A percentile compares a stretch with the other conserved stretches of the same genome.
phyloP scores from a whole-genome alignment of 2,329 filamentous ascomycete species.

The Pseudonectria buxi region DNA sequence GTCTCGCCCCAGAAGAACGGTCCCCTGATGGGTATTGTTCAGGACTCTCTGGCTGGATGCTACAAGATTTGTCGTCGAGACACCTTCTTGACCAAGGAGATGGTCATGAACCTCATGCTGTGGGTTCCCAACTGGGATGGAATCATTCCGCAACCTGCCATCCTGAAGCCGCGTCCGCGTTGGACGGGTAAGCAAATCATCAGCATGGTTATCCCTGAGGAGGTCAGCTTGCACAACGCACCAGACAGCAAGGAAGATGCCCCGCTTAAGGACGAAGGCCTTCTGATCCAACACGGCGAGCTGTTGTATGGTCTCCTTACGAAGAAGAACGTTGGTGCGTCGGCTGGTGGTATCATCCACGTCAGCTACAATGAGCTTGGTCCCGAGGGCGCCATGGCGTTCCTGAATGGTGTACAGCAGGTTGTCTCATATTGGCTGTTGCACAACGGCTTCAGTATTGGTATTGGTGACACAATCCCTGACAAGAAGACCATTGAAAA shows the following conservation, averaged over 20 bases:
- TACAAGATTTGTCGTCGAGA: constrained; percentile 97
- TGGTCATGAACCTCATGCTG: constrained; percentile 94
- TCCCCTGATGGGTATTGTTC: constrained; percentile 98
- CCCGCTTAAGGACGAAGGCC: constrained; percentile 66
- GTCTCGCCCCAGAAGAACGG: constrained; percentile 96
- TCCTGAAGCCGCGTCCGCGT: constrained; percentile 81
- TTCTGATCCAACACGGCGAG: constrained; percentile 80
- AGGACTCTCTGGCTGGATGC: constrained; percentile 91
- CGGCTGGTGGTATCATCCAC: constrained; percentile 85
- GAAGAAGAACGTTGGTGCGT: constrained; percentile 92
- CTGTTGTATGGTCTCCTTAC: constrained; percentile 84
- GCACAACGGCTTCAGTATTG: constrained; percentile 94
- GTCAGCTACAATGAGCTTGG: constrained; percentile 95
- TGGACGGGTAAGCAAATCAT: constrained; percentile 99
- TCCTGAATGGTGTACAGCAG: constrained; percentile 92
- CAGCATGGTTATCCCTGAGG: constrained; percentile 82
- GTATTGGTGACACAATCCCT: constrained; percentile 96
- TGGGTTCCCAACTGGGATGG: constrained; percentile 99
- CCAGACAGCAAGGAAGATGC: constrained; percentile 55
- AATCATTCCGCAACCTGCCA: constrained; percentile 85
- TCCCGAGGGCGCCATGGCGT: constrained; percentile 76
- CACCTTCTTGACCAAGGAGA: constrained; percentile 79
- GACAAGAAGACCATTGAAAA: constrained; percentile 76
- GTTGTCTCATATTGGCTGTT: constrained; percentile 97
- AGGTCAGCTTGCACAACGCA: constrained; percentile 67